Evolutionary conservation across 2,329 filamentous ascomycete genomes (phyloP).

Genomic region (Scedosporium minutisporum): DNA sequence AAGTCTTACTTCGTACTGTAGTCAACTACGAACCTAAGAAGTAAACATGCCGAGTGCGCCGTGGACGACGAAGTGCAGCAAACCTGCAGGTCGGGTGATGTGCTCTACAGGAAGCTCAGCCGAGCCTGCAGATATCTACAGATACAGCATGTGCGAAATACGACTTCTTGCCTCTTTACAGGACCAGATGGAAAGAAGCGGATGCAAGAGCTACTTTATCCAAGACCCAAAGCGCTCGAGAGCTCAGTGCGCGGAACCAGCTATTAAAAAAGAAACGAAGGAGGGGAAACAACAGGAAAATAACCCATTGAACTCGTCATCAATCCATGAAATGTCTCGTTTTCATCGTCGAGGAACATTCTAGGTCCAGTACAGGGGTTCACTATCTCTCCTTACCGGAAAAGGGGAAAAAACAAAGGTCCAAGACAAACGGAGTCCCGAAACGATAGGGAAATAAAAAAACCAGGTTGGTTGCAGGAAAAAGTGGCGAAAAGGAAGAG

Average conservation of each 20-base stretch:
- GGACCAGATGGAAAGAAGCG: not conserved
- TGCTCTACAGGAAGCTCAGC: not conserved
- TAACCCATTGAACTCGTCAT: not conserved
- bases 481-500: no score
- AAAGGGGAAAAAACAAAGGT: not conserved
- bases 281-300: not conserved
- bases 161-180: not conserved
- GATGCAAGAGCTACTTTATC: not conserved
- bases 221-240: not conserved
- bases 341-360: not conserved
- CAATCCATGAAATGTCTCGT: not conserved
- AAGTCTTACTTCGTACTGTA: not conserved
- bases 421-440: not conserved
- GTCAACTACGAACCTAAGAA: no score
- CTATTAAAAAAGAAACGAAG: not conserved
- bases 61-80: not conserved
- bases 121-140: not conserved
- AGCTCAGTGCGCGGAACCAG: not conserved
- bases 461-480: no score
- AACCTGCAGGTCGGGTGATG: not conserved
- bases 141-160: conserved; percentile 1
- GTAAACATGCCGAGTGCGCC: no score
- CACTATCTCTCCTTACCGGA: not conserved
- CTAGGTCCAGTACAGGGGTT: not conserved
- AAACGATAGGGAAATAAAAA: no score